These are phyloP conservation scores for Staphylotrichum tortipilum DNA, from an alignment of 495 filamentous ascomycete genomes.

Conservation along the genomic window DNA sequence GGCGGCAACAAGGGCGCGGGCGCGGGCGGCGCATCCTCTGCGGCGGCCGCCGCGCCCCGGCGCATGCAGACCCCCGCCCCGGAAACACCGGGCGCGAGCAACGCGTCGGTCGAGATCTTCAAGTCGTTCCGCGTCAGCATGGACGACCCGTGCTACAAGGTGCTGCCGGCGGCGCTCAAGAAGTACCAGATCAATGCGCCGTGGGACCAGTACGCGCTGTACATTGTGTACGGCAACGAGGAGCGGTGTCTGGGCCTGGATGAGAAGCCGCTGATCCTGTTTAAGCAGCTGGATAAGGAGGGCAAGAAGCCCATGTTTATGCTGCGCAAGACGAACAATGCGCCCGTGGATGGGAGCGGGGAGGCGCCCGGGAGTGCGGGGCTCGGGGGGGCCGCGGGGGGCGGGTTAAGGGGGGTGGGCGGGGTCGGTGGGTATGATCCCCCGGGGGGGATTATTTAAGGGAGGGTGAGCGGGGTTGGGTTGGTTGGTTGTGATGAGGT, in stretches of 20 bases:
- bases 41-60: slow-evolving; percentile 33
- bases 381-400: slow-evolving; percentile 16
- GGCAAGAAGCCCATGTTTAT: slow-evolving; percentile 99
- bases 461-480: too few species aligned
- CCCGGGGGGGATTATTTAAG: slow-evolving; percentile 46
- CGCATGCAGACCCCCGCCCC: slow-evolving; percentile 45
- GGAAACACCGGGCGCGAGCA: slow-evolving; percentile 40
- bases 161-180: slow-evolving; percentile 87
- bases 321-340: slow-evolving; percentile 61
- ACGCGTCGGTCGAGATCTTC: slow-evolving; percentile 78
- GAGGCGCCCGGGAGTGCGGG: slow-evolving; percentile 43
- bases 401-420: not conserved
- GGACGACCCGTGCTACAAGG: slow-evolving; percentile 96
- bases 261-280: slow-evolving; percentile 87
- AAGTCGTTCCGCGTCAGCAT: slow-evolving; percentile 95
- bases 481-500: not conserved
- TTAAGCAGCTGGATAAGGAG: slow-evolving; percentile 94
- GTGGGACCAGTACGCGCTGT: slow-evolving; percentile 93
- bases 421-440: slow-evolving; percentile 43
- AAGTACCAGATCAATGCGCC: slow-evolving; percentile 98
- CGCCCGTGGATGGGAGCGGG: slow-evolving; percentile 23
- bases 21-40: too few species aligned
- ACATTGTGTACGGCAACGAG: slow-evolving; percentile 96
- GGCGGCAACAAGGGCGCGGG: slow-evolving; percentile 31
- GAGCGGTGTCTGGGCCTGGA: slow-evolving; percentile 87